Percentiles rank a stretch among this genome's conserved stretches.
Evolutionary conservation across 768 basidiomycete species (phyloP).

Genomic region (Strobilomyces dryophilus): DNA sequence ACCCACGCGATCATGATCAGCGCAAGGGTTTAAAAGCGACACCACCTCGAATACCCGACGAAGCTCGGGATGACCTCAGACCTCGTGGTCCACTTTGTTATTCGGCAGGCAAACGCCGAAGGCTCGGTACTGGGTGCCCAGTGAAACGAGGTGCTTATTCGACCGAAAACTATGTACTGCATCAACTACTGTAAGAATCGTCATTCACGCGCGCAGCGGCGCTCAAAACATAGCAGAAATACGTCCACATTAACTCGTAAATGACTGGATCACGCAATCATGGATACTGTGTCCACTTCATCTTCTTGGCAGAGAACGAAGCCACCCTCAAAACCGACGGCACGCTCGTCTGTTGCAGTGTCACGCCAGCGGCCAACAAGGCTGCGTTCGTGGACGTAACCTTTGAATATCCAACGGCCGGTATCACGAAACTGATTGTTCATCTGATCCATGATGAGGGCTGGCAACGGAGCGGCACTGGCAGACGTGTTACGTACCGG

Average conservation of each 20-base stretch:
- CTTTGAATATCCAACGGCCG: constrained; percentile 50
- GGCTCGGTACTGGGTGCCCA: background rate
- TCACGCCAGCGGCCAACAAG: constrained; percentile 55
- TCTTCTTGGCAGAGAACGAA: constrained; percentile 41
- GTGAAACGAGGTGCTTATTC: background rate
- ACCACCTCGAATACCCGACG: background rate
- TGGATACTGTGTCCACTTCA: constrained; percentile 15
- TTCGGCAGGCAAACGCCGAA: constrained; percentile 4
- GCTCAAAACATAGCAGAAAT: constrained; percentile 10
- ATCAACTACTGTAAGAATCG: constrained; percentile 12
- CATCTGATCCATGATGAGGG: constrained; percentile 28
- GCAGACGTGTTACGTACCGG: constrained; percentile 34
- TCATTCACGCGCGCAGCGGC: constrained; percentile 13
- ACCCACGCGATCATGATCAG: constrained; percentile 14
- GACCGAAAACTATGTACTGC: background rate
- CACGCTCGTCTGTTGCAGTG: constrained; percentile 36
- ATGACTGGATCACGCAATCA: constrained; percentile 16
- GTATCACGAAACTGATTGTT: constrained; percentile 26
- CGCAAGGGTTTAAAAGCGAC: constrained; percentile 1
- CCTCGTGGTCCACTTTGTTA: constrained; percentile 5
- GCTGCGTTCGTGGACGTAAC: constrained; percentile 47
- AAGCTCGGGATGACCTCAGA: constrained; percentile 18
- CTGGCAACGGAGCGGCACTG: constrained; percentile 1
- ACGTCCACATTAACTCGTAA: constrained; percentile 12
- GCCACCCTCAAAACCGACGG: constrained; percentile 46